Evolutionary conservation across 2,329 filamentous ascomycete species (phyloP).

Genomic region (Apiospora saccharicola): DNA sequence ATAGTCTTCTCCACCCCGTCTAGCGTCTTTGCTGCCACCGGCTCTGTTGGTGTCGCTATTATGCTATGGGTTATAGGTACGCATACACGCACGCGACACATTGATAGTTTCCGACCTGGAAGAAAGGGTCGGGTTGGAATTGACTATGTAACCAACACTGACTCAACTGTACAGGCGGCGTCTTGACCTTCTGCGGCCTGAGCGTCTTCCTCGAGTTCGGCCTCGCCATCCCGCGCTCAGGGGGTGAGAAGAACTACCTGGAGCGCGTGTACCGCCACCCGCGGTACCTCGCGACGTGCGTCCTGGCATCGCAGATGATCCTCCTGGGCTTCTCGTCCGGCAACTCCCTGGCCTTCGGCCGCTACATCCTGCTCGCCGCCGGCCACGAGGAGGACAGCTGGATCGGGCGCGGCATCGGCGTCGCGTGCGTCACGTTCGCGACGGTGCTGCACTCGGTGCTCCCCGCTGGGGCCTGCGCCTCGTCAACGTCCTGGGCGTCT

Average conservation of each 20-base stretch:
- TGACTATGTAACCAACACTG: neutral
- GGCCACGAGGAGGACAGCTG: constrained; percentile 59
- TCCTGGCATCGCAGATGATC: constrained; percentile 68
- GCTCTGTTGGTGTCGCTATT: constrained; percentile 56
- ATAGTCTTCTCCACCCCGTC: constrained; percentile 63
- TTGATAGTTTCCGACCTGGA: no score
- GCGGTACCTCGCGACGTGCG: constrained; percentile 64
- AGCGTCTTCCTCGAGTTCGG: constrained; percentile 71
- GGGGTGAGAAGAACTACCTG: constrained; percentile 72
- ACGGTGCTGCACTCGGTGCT: constrained; percentile 58
- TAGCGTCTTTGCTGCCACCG: constrained; percentile 58
- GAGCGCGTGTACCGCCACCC: constrained; percentile 68
- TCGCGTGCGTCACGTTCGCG: constrained; percentile 62
- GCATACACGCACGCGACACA: no score
- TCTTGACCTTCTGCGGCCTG: constrained; percentile 65
- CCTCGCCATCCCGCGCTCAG: constrained; percentile 66
- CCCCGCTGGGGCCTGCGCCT: constrained; percentile 65
- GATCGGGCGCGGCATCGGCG: constrained; percentile 63
- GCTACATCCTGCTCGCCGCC: constrained; percentile 63
- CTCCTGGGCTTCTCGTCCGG: constrained; percentile 67
- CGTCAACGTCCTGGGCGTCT: constrained; percentile 64
- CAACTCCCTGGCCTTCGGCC: constrained; percentile 65
- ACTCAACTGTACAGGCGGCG: constrained; percentile 44
- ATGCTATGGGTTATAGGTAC: constrained; percentile 43
- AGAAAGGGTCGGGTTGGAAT: no score